A percentile compares a stretch with the other conserved stretches of the same genome.
Conservation (phyloP, 2,329 filamentous ascomycete genomes). For the Xylariales sp. region DNA sequence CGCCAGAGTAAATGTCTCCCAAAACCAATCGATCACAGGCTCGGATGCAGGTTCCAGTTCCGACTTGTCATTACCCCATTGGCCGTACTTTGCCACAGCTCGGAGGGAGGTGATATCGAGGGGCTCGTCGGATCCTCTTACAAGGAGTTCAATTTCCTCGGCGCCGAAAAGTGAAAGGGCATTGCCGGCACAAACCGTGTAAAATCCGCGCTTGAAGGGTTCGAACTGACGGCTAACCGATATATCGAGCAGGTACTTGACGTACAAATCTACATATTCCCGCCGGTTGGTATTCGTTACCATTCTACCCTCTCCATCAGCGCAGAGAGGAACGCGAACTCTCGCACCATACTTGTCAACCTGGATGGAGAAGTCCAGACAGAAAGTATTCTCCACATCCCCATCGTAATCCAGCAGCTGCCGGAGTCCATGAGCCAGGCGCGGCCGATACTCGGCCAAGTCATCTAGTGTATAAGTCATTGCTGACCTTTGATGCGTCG, state of each 20-base stretch:
- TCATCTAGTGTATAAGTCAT: constrained; percentile 78
- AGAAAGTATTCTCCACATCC: constrained; percentile 76
- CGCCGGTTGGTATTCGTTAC: constrained; percentile 82
- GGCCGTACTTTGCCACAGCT: constrained; percentile 76
- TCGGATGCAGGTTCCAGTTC: constrained; percentile 50
- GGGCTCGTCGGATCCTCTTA: constrained; percentile 78
- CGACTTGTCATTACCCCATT: constrained; percentile 48
- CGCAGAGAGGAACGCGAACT: constrained; percentile 64
- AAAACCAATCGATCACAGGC: constrained; percentile 79
- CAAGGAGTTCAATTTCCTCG: constrained; percentile 85
- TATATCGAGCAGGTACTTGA: constrained; percentile 74
- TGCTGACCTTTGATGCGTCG: constrained; percentile 51
- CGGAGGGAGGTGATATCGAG: constrained; percentile 74
- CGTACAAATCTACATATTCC: constrained; percentile 84
- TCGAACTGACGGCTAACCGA: constrained; percentile 81
- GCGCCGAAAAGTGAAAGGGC: constrained; percentile 82
- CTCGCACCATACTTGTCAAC: constrained; percentile 71
- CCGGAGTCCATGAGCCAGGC: constrained; percentile 69
- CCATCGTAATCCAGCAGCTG: constrained; percentile 80
- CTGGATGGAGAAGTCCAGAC: constrained; percentile 75
- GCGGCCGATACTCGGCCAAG: constrained; percentile 74
- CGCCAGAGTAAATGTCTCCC: constrained; percentile 71
- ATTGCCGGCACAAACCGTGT: constrained; percentile 85
- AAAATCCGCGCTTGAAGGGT: constrained; percentile 91
- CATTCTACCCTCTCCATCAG: constrained; percentile 65